Evolutionary conservation across 177 flowering plant genomes (phyloP), one percentile per base, ranked within the genome.

Genomic region (Vitis hybrid): DNA sequence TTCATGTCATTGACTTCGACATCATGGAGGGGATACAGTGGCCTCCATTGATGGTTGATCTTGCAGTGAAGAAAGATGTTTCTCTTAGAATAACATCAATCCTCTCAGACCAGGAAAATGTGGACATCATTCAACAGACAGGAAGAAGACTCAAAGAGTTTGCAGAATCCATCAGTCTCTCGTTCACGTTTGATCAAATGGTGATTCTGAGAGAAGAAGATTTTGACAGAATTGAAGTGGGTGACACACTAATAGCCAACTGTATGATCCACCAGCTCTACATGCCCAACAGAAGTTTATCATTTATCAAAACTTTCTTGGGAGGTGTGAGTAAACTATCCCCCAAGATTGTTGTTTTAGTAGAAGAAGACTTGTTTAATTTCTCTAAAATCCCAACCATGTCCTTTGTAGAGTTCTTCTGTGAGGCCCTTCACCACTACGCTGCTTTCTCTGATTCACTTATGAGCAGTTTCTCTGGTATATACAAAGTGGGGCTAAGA

Each of bases 21-120:
- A 74, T 85, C 65, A 76, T 79, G 83, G 83, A 83, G 61, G 88
- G 88, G 10, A 76, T 81, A 32, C 88, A 83, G 54, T 83, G 86
- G 88, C 82, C 88, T 11, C 74, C 86, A 2, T 68, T 83, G 59
- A 80, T 84, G 85, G 64, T 67, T 56, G 87, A 74, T 49, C 75
- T 82, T n/a, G 80, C 78, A 13, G 18, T 56, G 49, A 73, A 77
- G 65, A 66, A 74, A 35, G 72, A 64, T 15, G 60, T 58, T 27
- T 72, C 68, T 6, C 67, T 82, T 2, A 71, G 80, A 70, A 55
- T 83, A 40, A 83, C 82, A 35, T 82, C 82, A 58, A 56, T 78
- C 58, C 24, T 70, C 4, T 52, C 18, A 11, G 74, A 69, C 27
- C 56, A 14, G 40, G 4, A 55, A 60, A 61, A 52, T 52, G 56